A percentile compares a stretch with the other conserved stretches of the same genome.
phyloP scores from a whole-genome alignment of 352 stramenopile genomes.

The Aphanomyces stellatus region DNA sequence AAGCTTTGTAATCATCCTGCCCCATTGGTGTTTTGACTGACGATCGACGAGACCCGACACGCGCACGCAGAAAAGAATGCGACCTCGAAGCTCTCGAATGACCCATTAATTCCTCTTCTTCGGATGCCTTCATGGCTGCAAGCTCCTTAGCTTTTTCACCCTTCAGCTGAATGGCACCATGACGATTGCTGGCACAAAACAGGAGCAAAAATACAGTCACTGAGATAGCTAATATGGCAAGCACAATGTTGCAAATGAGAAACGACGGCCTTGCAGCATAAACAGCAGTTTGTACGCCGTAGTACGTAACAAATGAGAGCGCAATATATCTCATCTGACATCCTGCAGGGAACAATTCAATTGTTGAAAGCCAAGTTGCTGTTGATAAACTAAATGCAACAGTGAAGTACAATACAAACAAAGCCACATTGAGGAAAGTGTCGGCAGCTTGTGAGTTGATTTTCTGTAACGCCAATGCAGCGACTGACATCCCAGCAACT shows the following conservation, averaged over 20 bases:
- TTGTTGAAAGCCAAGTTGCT: slow-evolving; percentile 70
- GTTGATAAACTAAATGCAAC: slow-evolving; percentile 61
- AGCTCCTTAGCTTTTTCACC: slow-evolving; percentile 69
- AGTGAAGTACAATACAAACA: slow-evolving; percentile 66
- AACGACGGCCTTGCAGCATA: slow-evolving; percentile 64
- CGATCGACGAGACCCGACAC: slow-evolving; percentile 46
- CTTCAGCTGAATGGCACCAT: slow-evolving; percentile 80
- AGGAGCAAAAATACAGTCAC: slow-evolving; percentile 72
- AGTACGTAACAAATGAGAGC: slow-evolving; percentile 70
- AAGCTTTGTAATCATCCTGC: slow-evolving; percentile 68
- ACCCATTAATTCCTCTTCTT: slow-evolving; percentile 38
- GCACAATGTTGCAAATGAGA: slow-evolving; percentile 60
- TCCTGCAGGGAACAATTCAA: slow-evolving; percentile 81
- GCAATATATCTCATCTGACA: slow-evolving; percentile 55
- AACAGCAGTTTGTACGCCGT: slow-evolving; percentile 55
- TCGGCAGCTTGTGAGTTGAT: slow-evolving; percentile 12
- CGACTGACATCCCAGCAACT: slow-evolving; percentile 41
- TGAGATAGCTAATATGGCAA: slow-evolving; percentile 52
- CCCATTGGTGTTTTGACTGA: slow-evolving; percentile 44
- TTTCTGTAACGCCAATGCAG: slow-evolving; percentile 42
- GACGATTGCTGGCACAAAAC: slow-evolving; percentile 68
- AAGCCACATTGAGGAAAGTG: slow-evolving; percentile 42
- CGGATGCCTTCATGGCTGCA: slow-evolving; percentile 29
- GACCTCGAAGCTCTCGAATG: slow-evolving; percentile 51
- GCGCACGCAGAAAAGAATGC: slow-evolving; percentile 73